Evolutionary conservation across 177 flowering plant species (phyloP).

Genomic region (Tripterygium wilfordii): DNA sequence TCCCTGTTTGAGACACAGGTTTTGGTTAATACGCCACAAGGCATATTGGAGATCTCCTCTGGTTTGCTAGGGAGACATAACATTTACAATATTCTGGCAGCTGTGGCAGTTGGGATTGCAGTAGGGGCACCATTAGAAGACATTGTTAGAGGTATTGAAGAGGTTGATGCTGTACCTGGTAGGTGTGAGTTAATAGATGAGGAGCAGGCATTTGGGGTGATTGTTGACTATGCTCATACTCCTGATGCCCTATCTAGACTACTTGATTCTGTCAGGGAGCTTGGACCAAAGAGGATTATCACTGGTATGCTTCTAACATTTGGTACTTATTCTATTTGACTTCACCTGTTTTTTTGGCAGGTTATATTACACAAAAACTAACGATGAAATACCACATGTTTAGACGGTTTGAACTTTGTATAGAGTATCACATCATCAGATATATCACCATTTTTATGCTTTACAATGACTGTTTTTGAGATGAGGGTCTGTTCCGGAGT

Average conservation of each 20-base stretch:
- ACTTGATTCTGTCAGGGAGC: slow-evolving; percentile 84
- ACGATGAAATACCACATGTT: too few relatives aligned
- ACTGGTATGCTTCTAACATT: slow-evolving; percentile 54
- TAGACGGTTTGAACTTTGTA: too few relatives aligned
- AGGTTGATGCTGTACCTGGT: slow-evolving; percentile 95
- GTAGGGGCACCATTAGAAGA: slow-evolving; percentile 95
- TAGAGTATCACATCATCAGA: too few relatives aligned
- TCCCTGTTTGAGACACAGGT: slow-evolving; percentile 96
- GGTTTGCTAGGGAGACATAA: slow-evolving; percentile 93
- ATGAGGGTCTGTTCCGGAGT: too few relatives aligned
- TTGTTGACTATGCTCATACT: slow-evolving; percentile 86
- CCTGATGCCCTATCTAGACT: slow-evolving; percentile 89
- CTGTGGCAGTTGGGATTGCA: slow-evolving; percentile 91
- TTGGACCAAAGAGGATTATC: slow-evolving; percentile 76
- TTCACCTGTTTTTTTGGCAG: too few relatives aligned
- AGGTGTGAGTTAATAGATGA: slow-evolving; percentile 93
- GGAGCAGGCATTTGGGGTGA: slow-evolving; percentile 91
- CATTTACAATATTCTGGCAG: slow-evolving; percentile 86
- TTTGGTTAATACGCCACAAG: slow-evolving; percentile 85
- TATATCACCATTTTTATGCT: too few relatives aligned
- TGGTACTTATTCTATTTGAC: neutral
- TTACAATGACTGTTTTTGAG: too few relatives aligned
- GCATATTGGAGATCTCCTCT: slow-evolving; percentile 91
- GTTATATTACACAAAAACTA: too few relatives aligned
- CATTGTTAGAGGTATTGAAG: slow-evolving; percentile 94